These are phyloP conservation scores for Stephanodiscus triporus DNA, from an alignment of 108 stramenopile species.

Conservation along the genomic window DNA sequence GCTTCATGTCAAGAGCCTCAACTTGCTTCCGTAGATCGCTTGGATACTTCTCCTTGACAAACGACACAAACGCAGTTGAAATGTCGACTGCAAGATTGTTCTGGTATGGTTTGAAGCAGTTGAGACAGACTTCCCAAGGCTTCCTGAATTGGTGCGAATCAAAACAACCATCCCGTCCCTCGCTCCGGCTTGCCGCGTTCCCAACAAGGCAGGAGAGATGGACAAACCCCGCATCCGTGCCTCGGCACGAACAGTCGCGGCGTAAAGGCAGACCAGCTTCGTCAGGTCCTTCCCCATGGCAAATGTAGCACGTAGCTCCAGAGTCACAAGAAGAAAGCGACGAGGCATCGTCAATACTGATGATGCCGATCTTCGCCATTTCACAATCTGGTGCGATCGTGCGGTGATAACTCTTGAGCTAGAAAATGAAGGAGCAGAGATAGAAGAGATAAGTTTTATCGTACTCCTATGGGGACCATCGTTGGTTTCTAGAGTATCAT, in stretches of 20 bases:
- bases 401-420: too few species aligned
- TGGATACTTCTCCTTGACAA: not conserved
- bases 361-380: too few species aligned
- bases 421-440: too few species aligned
- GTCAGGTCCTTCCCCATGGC: not conserved
- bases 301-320: too few species aligned
- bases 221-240: not conserved
- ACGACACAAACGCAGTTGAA: not conserved
- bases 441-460: too few species aligned
- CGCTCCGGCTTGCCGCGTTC: not conserved
- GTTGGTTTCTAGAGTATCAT: too few species aligned
- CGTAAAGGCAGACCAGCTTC: not conserved
- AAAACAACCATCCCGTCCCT: not conserved
- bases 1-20: not conserved
- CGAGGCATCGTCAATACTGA: too few species aligned
- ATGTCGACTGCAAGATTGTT: conserved; percentile 1
- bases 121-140: not conserved
- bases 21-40: not conserved
- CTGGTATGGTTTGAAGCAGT: not conserved
- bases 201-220: not conserved
- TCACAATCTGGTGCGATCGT: too few species aligned
- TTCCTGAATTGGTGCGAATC: not conserved
- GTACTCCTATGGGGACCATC: too few species aligned
- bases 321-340: too few species aligned
- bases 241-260: not conserved